Evolutionary conservation across 2,329 filamentous ascomycete genomes (phyloP), one percentile per base, ranked within the genome.

Genomic region (Hymenoscyphus scutula): DNA sequence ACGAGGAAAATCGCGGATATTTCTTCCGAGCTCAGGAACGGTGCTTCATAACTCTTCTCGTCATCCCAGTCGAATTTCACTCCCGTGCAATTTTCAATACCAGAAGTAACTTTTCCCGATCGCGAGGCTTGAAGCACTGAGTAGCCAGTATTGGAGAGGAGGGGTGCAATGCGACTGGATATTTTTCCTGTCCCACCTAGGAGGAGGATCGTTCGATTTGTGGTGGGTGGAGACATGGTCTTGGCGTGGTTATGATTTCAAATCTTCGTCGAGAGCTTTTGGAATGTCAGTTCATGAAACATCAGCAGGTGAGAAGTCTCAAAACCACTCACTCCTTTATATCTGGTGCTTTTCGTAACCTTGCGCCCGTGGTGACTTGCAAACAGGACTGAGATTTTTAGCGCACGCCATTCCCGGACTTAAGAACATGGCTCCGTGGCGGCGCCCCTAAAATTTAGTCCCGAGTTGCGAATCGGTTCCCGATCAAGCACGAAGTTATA

Each of bases 121-220:
- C 78, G 76, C 23, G 78, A 79, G 7, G 77, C 77, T 11, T 80
- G 60, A 25, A 79, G 64, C 53, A 74, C 68, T 5, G 72, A 71
- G 45, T 74, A 66, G 23, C 64, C 65, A 11, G 69, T 68, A 8
- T 65, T 58, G 3, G 73, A 67, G 15, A 80, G 73, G 3, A 77
- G 72, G 17, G 65, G 62, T 45, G 75, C 75, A 34, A 81, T 70
- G 34, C 76, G 75, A n/a, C 71, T 71, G 51, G 76, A 75, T 1
- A 80, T 74, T 56, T 79, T 81, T 61, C 80, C 79, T 0, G 77
- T 79, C 53, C 80, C 80, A 54, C 79, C 79, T 2, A 76, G 70
- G 7, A 82, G 67, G 45, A 82, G 74, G 45, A 81, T 68, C 1
- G 55, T 62, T n/a, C 37, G 48, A 30, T 64, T 30, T n/a, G 38